These are phyloP conservation scores for Ramularia endophylla DNA, from an alignment of 2,329 filamentous ascomycete species.

Conservation along the genomic window DNA sequence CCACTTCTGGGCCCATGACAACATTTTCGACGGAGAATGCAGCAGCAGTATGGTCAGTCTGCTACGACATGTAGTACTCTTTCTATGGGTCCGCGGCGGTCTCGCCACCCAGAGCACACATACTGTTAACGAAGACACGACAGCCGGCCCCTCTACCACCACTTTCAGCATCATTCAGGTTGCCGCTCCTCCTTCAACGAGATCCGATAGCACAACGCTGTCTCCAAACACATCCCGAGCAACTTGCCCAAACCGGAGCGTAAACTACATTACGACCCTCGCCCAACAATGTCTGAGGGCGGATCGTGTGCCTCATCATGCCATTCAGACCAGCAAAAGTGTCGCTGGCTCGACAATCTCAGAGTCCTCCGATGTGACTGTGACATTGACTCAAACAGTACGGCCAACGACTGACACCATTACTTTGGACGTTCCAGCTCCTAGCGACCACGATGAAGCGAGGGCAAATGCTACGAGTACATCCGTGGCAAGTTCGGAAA, in stretches of 20 bases:
- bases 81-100: slow-evolving; percentile 14
- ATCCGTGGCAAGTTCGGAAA: slow-evolving; percentile 1
- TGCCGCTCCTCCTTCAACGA: not conserved
- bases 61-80: slow-evolving; percentile 19
- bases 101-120: slow-evolving; percentile 12
- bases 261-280: slow-evolving; percentile 75
- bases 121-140: slow-evolving; percentile 8
- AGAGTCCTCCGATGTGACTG: not conserved
- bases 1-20: too few relatives aligned
- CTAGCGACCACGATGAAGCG: not conserved
- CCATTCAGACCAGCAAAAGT: not conserved
- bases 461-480: slow-evolving; percentile 1
- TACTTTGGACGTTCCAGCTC: not conserved
- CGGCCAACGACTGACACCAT: not conserved
- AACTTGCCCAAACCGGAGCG: slow-evolving; percentile 52
- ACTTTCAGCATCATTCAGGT: slow-evolving; percentile 1
- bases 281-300: slow-evolving; percentile 69
- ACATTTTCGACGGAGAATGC: slow-evolving; percentile 11
- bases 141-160: slow-evolving; percentile 6
- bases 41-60: slow-evolving; percentile 21
- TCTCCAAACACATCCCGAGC: slow-evolving; percentile 13
- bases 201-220: slow-evolving; percentile 1
- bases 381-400: not conserved
- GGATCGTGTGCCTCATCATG: slow-evolving; percentile 42
- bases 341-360: not conserved